Evolutionary conservation across 495 filamentous ascomycete genomes (phyloP).

Genomic region (Filosporella fistucella): DNA sequence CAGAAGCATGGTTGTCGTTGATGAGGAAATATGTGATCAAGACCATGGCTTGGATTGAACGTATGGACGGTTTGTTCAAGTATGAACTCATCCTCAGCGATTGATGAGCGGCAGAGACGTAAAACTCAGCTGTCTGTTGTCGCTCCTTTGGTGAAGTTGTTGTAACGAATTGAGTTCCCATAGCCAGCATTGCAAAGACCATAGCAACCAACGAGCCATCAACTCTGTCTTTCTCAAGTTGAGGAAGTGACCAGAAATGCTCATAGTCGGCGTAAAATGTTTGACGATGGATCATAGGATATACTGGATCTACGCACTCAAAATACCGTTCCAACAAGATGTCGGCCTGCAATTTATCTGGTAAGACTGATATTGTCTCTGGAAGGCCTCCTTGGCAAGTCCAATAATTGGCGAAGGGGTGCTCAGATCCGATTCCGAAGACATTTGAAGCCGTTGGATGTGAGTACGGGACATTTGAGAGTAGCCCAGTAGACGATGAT

Average conservation of each 20-base stretch:
- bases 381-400: conserved; percentile 65
- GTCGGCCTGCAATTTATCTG: conserved; percentile 66
- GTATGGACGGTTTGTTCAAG: conserved; percentile 58
- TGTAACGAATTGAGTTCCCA: conserved; percentile 68
- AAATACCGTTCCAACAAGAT: conserved; percentile 66
- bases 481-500: conserved; percentile 42
- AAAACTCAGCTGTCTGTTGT: conserved; percentile 70
- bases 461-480: conserved; percentile 64
- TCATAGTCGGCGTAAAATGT: conserved; percentile 68
- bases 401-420: conserved; percentile 75
- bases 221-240: conserved; percentile 40
- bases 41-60: conserved; percentile 71
- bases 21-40: conserved; percentile 71
- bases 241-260: conserved; percentile 57
- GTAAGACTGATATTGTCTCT: conserved; percentile 66
- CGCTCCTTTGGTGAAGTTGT: conserved; percentile 48
- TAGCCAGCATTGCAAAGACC: conserved; percentile 63
- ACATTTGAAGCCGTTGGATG: conserved; percentile 58
- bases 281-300: conserved; percentile 64
- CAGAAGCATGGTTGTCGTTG: conserved; percentile 72
- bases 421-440: conserved; percentile 62
- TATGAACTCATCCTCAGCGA: conserved; percentile 63
- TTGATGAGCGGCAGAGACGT: conserved; percentile 68
- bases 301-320: conserved; percentile 68
- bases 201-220: conserved; percentile 61